phyloP scores from a whole-genome alignment of 139 green algal genomes.

The Coelastrella sp. region DNA sequence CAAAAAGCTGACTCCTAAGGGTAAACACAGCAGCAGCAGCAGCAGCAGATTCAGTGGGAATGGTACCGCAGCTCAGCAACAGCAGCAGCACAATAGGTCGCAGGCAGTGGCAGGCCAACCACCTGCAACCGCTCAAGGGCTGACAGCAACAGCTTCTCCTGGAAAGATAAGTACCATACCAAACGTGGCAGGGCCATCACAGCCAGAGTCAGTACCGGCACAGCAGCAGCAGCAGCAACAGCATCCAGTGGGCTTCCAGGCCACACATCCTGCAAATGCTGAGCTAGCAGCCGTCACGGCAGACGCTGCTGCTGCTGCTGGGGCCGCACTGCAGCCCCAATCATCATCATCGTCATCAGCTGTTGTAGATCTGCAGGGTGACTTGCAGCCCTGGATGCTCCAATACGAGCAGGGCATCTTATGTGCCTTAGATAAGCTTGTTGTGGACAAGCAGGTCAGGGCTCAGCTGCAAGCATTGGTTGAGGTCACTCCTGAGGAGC shows the following conservation, averaged over 20 bases:
- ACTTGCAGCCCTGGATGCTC: conserved; percentile 20
- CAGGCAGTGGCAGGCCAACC: background rate
- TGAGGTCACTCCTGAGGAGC: background rate
- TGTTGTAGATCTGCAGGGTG: background rate
- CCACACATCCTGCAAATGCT: background rate
- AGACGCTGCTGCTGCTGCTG: background rate
- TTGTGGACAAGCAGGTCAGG: background rate
- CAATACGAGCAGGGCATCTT: background rate
- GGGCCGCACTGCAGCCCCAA: background rate
- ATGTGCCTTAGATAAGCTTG: background rate
- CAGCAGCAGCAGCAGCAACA: background rate
- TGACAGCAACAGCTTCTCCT: background rate
- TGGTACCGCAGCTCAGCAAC: too few species aligned
- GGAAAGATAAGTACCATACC: background rate
- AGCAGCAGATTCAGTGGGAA: too few species aligned
- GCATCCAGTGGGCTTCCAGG: background rate
- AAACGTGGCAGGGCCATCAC: too few species aligned
- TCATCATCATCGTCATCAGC: background rate
- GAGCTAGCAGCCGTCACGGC: background rate
- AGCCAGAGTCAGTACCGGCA: too few species aligned
- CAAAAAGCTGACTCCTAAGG: too few species aligned
- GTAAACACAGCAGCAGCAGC: too few species aligned
- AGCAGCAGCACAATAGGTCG: background rate
- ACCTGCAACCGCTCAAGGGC: background rate
- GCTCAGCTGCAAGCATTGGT: background rate